Conservation (phyloP, 2,329 filamentous ascomycete species). For the Gaeumannomyces sp. region DNA sequence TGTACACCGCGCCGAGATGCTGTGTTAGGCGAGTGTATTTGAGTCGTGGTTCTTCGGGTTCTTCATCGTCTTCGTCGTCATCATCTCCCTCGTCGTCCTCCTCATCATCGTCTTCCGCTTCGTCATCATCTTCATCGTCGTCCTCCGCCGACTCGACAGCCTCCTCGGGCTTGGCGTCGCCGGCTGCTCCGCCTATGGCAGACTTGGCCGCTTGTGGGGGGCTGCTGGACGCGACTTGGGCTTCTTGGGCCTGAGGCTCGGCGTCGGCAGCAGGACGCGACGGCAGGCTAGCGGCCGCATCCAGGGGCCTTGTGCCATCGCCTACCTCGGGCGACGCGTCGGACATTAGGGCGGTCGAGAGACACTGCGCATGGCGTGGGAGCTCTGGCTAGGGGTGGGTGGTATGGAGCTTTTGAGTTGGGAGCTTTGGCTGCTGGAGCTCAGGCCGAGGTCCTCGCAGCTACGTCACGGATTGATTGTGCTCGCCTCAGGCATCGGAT, state of each 20-base stretch:
- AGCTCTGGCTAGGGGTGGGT: background rate
- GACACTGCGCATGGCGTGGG: slow-evolving; percentile 12
- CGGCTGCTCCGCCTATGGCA: background rate
- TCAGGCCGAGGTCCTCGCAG: slow-evolving; percentile 9
- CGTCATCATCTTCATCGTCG: slow-evolving; percentile 27
- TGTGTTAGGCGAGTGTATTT: slow-evolving; percentile 88
- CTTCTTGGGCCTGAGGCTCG: background rate
- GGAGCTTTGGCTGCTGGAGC: slow-evolving; percentile 6
- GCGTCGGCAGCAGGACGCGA: background rate
- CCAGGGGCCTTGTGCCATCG: slow-evolving; percentile 3
- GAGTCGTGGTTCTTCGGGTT: slow-evolving; percentile 88
- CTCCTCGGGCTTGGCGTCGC: slow-evolving; percentile 7
- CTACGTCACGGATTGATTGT: slow-evolving; percentile 10
- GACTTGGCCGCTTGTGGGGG: background rate
- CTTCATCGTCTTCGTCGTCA: slow-evolving; percentile 70
- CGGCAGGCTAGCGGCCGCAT: background rate
- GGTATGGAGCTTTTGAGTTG: background rate
- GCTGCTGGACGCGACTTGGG: background rate
- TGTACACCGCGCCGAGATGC: slow-evolving; percentile 73
- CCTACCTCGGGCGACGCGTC: slow-evolving; percentile 13
- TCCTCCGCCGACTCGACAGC: slow-evolving; percentile 14
- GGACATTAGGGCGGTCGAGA: slow-evolving; percentile 15
- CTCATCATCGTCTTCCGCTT: slow-evolving; percentile 38
- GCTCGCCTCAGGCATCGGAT: slow-evolving; percentile 8
- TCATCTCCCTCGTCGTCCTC: slow-evolving; percentile 51